These are phyloP conservation scores for Clavariopsis aquatica DNA, from an alignment of 495 filamentous ascomycete genomes.

Conservation along the genomic window DNA sequence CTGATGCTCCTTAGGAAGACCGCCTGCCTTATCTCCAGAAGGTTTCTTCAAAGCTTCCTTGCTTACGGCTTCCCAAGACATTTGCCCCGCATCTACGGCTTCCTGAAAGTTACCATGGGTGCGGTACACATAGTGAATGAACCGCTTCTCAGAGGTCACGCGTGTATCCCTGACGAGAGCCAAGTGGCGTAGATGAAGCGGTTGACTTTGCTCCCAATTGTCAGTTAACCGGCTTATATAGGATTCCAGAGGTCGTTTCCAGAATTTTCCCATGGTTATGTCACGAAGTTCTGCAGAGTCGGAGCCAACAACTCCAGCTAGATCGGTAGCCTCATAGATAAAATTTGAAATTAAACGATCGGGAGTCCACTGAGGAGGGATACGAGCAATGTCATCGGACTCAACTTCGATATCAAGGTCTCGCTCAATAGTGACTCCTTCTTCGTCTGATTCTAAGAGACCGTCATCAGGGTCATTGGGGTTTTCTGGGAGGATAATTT, in stretches of 20 bases:
- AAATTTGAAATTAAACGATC: conserved; percentile 56
- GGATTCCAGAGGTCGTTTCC: conserved; percentile 60
- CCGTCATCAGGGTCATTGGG: conserved; percentile 1
- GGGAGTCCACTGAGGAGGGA: conserved; percentile 58
- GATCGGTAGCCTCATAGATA: conserved; percentile 56
- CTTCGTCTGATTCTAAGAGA: conserved; percentile 38
- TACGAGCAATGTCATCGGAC: conserved; percentile 26
- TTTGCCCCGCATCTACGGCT: conserved; percentile 57
- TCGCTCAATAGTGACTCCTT: conserved; percentile 36
- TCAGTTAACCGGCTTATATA: conserved; percentile 58
- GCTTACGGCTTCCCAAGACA: conserved; percentile 61
- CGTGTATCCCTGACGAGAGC: conserved; percentile 63
- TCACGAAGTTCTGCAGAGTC: conserved; percentile 56
- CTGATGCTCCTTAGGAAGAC: neutral
- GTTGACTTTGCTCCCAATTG: conserved; percentile 63
- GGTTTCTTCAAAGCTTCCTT: conserved; percentile 32
- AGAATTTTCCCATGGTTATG: conserved; percentile 55
- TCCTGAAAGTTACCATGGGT: conserved; percentile 57
- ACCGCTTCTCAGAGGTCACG: conserved; percentile 49
- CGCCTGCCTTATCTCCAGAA: neutral
- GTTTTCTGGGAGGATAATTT: neutral
- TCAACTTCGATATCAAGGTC: conserved; percentile 36
- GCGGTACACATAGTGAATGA: conserved; percentile 59
- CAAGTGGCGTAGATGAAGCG: conserved; percentile 62
- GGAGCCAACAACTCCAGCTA: conserved; percentile 54